A percentile compares a stretch with the other conserved stretches of the same genome.
These are phyloP conservation scores for Cryptosporidium viatorum DNA, from an alignment of 169 alveolate species.

Conservation along the genomic window DNA sequence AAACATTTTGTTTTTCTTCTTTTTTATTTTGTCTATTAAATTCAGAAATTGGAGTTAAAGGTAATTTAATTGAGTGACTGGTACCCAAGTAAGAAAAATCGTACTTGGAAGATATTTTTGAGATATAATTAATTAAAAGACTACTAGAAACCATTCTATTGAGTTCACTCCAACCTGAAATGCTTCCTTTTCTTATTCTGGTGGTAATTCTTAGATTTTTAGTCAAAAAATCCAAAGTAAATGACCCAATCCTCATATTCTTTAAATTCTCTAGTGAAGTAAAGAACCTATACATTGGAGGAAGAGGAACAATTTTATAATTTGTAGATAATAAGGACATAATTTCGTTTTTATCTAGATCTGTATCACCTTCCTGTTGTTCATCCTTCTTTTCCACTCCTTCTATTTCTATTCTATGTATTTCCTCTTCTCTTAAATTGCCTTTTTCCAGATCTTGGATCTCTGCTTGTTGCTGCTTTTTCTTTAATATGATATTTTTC, in stretches of 20 bases:
- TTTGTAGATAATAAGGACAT: background rate
- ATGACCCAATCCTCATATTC: constrained; percentile 41
- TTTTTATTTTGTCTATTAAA: background rate
- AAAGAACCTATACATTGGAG: constrained; percentile 64
- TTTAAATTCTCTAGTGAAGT: constrained; percentile 44
- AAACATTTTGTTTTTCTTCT: constrained; percentile 2
- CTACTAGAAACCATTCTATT: constrained; percentile 4
- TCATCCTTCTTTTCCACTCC: too few relatives aligned
- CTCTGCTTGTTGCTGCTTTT: background rate
- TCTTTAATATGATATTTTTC: background rate
- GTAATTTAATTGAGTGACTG: constrained; percentile 38
- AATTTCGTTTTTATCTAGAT: background rate
- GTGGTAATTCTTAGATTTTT: constrained; percentile 4
- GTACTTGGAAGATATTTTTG: constrained; percentile 62
- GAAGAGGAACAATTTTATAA: constrained; percentile 36
- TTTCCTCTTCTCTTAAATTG: background rate
- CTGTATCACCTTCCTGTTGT: background rate
- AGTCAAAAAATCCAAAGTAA: constrained; percentile 22
- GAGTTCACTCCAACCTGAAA: constrained; percentile 2
- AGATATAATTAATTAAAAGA: constrained; percentile 32
- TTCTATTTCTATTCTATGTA: too few relatives aligned
- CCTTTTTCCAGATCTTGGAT: background rate
- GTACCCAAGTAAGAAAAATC: constrained; percentile 34
- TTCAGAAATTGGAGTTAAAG: constrained; percentile 43
- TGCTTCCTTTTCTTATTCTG: background rate